phyloP scores from a whole-genome alignment of 2,329 filamentous ascomycete species.

The Penicillium sp. region DNA sequence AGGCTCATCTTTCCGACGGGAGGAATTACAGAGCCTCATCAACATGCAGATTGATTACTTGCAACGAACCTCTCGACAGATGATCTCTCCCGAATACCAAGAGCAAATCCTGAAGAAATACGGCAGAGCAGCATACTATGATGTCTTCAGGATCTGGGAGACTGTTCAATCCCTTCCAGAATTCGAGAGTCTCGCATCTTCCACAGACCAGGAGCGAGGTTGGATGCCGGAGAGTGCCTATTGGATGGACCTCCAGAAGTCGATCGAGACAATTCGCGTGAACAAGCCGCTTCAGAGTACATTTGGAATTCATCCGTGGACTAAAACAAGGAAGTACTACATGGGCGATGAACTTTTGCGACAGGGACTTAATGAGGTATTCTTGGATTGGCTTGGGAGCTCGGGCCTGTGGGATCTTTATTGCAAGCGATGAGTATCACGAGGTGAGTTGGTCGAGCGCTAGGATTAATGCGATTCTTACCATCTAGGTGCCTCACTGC shows the following conservation, averaged over 20 bases:
- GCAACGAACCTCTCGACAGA: constrained; percentile 14
- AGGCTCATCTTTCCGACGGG: background rate
- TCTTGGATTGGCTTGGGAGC: constrained; percentile 13
- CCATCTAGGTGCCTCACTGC: constrained; percentile 22
- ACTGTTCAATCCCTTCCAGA: constrained; percentile 5
- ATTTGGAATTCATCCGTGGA: constrained; percentile 2
- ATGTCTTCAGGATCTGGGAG: constrained; percentile 11
- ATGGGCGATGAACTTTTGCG: constrained; percentile 18
- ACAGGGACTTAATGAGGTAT: constrained; percentile 15
- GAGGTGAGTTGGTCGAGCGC: background rate
- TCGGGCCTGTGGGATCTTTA: constrained; percentile 12
- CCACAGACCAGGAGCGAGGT: constrained; percentile 3
- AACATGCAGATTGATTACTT: constrained; percentile 13
- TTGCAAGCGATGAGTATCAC: background rate
- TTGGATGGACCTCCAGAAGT: constrained; percentile 13
- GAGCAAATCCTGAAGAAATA: constrained; percentile 4
- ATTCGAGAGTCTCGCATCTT: constrained; percentile 8
- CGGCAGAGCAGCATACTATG: constrained; percentile 13
- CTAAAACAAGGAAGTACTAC: constrained; percentile 2
- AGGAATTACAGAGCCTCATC: constrained; percentile 3
- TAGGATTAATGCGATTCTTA: constrained; percentile 22
- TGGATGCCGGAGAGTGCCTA: constrained; percentile 12
- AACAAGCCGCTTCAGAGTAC: constrained; percentile 5
- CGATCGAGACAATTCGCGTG: constrained; percentile 8
- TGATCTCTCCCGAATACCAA: constrained; percentile 9